Conservation (phyloP, 2,329 filamentous ascomycete species). For the Fusarium duplospermum region DNA sequence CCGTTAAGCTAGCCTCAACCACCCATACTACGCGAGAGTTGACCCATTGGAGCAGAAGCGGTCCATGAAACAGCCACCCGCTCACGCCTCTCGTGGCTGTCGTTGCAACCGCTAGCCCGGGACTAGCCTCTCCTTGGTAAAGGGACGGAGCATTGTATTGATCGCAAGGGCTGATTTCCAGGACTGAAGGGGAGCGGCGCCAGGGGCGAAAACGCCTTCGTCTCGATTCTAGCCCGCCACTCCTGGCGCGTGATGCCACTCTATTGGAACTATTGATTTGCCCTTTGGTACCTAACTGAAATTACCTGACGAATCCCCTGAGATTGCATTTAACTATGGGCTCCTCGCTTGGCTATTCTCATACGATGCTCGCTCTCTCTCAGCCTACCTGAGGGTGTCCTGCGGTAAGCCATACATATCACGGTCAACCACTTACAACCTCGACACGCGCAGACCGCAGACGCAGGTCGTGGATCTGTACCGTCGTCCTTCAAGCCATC, state of each 20-base stretch:
- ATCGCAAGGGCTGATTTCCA: neutral
- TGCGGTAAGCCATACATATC: constrained; percentile 21
- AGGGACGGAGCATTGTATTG: neutral
- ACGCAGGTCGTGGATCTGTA: constrained; percentile 12
- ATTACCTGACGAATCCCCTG: neutral
- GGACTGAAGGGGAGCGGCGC: constrained; percentile 13
- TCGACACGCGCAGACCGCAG: constrained; percentile 12
- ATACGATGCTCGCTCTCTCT: constrained; percentile 3
- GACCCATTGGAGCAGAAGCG: constrained; percentile 3
- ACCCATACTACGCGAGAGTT: constrained; percentile 4
- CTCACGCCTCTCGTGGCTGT: constrained; percentile 10
- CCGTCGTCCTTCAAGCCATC: neutral
- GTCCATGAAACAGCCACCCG: constrained; percentile 37
- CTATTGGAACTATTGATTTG: constrained; percentile 24
- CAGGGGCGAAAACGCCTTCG: constrained; percentile 4
- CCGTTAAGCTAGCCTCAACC: constrained; percentile 27
- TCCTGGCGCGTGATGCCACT: constrained; percentile 33
- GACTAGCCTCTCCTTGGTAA: neutral
- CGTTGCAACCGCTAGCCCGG: neutral
- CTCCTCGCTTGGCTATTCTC: constrained; percentile 8
- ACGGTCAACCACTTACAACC: constrained; percentile 21
- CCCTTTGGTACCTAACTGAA: constrained; percentile 4
- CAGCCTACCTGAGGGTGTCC: constrained; percentile 23
- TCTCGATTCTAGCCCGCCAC: constrained; percentile 28
- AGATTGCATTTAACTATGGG: neutral